A percentile compares a stretch with the other conserved stretches of the same genome.
Conservation (phyloP, 75 land plant genomes). For the Pinus tabuliformis region DNA sequence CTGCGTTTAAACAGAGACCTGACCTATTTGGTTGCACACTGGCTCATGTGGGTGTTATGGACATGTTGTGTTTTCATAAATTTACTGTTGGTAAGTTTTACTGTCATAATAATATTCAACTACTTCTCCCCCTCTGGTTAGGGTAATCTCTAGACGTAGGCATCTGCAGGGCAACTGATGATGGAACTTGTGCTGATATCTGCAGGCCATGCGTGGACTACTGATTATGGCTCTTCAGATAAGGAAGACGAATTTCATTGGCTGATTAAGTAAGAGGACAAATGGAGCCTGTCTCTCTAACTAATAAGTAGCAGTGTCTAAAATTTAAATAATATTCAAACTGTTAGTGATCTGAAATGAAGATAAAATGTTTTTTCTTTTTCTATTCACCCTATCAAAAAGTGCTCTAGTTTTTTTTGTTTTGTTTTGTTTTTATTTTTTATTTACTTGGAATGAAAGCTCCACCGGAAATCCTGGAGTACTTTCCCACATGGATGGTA, state of each 20-base stretch:
- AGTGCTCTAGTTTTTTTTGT: background rate
- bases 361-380: background rate
- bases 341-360: background rate
- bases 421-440: too few relatives aligned
- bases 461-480: too few relatives aligned
- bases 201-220: conserved; percentile 98
- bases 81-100: conserved; percentile 83
- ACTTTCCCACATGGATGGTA: too few relatives aligned
- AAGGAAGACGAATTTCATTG: conserved; percentile 90
- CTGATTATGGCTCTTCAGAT: conserved; percentile 97
- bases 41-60: conserved; percentile 99
- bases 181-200: too few relatives aligned
- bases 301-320: too few relatives aligned
- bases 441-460: too few relatives aligned
- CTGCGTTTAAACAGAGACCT: conserved; percentile 65
- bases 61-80: conserved; percentile 97
- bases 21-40: conserved; percentile 97
- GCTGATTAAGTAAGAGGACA: conserved; percentile 78
- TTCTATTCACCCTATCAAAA: background rate
- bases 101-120: background rate
- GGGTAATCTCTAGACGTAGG: background rate
- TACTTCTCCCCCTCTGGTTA: background rate
- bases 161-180: background rate
- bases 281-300: too few relatives aligned
- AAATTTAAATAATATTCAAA: too few relatives aligned